Evolutionary conservation across 2,329 filamentous ascomycete genomes (phyloP).

Genomic region (Pseudocercospora crystallina): DNA sequence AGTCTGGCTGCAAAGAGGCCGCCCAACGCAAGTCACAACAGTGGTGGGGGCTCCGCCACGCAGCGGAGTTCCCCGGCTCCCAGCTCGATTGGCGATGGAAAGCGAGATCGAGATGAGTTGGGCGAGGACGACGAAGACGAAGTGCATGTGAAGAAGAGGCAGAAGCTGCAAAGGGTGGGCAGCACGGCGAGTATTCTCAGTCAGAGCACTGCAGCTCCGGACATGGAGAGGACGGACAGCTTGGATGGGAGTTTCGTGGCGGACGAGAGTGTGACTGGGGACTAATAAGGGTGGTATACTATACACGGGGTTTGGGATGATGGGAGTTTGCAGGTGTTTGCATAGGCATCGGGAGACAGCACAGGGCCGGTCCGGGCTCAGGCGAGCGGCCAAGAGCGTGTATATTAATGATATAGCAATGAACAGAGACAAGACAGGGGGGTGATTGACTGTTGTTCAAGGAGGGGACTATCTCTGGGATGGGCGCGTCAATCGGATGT

Average conservation of each 20-base stretch:
- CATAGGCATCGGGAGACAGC: too few species aligned
- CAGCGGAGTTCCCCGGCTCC: constrained; percentile 23
- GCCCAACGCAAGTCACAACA: constrained; percentile 9
- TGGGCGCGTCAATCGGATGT: too few species aligned
- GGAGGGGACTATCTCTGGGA: too few species aligned
- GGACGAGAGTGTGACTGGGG: constrained; percentile 33
- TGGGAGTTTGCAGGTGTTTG: too few species aligned
- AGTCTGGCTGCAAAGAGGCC: constrained; percentile 27
- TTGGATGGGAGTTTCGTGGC: constrained; percentile 37
- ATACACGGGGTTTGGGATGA: too few species aligned
- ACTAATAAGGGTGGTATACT: constrained; percentile 11
- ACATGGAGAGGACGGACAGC: constrained; percentile 35
- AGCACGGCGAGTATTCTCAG: constrained; percentile 36
- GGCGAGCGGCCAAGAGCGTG: too few species aligned
- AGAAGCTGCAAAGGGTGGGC: constrained; percentile 37
- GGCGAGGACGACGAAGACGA: constrained; percentile 35
- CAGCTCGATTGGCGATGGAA: constrained; percentile 26
- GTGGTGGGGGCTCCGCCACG: constrained; percentile 4
- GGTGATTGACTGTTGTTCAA: too few species aligned
- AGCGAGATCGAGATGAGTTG: constrained; percentile 37
- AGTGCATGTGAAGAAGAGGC: constrained; percentile 37
- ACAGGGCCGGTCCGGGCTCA: too few species aligned
- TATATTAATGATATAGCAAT: too few species aligned
- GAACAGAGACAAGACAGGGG: too few species aligned
- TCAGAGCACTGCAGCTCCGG: constrained; percentile 25